These are phyloP conservation scores for Omphalotus olearius DNA, from an alignment of 1,284 basidiomycete genomes.

Conservation along the genomic window DNA sequence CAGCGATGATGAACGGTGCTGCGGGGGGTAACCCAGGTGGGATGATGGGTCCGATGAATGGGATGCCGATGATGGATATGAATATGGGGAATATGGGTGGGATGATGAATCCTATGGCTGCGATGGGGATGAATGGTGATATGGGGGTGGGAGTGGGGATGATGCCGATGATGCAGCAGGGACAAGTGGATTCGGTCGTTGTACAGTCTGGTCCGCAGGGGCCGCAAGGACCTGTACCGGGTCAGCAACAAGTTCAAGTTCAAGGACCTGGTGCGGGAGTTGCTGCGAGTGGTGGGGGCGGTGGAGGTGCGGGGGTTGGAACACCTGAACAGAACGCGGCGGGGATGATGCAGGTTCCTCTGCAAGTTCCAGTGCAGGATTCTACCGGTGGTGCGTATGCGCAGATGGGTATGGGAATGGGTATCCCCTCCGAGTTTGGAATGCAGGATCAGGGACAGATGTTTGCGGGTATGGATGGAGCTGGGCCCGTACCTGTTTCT, in stretches of 20 bases:
- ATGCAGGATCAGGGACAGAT: slow-evolving; percentile 47
- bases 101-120: slow-evolving; percentile 42
- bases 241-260: neutral
- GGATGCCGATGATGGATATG: slow-evolving; percentile 44
- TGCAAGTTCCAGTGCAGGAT: slow-evolving; percentile 18
- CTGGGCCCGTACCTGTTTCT: slow-evolving; percentile 21
- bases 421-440: slow-evolving; percentile 20
- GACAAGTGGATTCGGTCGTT: no score
- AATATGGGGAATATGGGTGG: slow-evolving; percentile 23
- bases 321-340: slow-evolving; percentile 20
- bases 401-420: slow-evolving; percentile 49
- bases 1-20: slow-evolving; percentile 65
- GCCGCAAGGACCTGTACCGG: slow-evolving; percentile 22
- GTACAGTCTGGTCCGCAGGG: slow-evolving; percentile 26
- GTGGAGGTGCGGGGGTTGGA: slow-evolving; percentile 1
- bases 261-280: no score
- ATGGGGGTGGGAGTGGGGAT: slow-evolving; percentile 34
- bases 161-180: slow-evolving; percentile 37
- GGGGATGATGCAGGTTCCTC: slow-evolving; percentile 30
- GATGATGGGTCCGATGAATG: slow-evolving; percentile 50
- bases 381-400: slow-evolving; percentile 23
- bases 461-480: slow-evolving; percentile 28
- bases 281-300: neutral
- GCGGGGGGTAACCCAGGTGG: slow-evolving; percentile 36
- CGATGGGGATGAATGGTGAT: slow-evolving; percentile 45